Percentiles rank a stretch among this genome's conserved stretches.
Conservation (phyloP, 768 basidiomycete genomes). For the Trametes maxima region DNA sequence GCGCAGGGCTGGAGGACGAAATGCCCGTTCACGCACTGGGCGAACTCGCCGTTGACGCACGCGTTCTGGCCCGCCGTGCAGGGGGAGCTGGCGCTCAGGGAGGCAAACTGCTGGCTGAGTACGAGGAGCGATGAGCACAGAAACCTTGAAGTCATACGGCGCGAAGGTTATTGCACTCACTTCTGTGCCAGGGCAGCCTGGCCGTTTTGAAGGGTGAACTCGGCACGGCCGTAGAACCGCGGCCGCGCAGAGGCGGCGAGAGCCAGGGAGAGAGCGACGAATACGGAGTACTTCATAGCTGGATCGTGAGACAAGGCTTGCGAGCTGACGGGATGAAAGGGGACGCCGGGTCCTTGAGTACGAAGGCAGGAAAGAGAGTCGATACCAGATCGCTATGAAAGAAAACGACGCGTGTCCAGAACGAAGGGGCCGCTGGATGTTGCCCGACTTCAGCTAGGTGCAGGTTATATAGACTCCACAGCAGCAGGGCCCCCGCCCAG, state of each 20-base stretch:
- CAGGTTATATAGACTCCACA: not conserved
- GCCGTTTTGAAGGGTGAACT: slow-evolving; percentile 29
- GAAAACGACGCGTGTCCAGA: not conserved
- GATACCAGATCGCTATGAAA: slow-evolving; percentile 16
- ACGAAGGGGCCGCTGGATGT: not conserved
- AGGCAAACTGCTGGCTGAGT: slow-evolving; percentile 43
- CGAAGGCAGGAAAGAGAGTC: not conserved
- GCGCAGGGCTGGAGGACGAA: slow-evolving; percentile 33
- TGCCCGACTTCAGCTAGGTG: not conserved
- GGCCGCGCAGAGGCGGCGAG: slow-evolving; percentile 32
- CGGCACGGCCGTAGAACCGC: slow-evolving; percentile 15
- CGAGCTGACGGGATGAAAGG: not conserved
- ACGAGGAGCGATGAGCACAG: not conserved
- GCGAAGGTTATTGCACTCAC: slow-evolving; percentile 15
- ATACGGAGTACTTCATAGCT: slow-evolving; percentile 41
- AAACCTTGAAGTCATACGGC: not conserved
- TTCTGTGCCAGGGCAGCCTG: slow-evolving; percentile 32
- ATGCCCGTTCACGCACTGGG: slow-evolving; percentile 53
- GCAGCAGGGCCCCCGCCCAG: too few relatives aligned
- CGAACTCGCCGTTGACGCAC: slow-evolving; percentile 52
- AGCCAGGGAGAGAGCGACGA: slow-evolving; percentile 35
- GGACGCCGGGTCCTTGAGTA: slow-evolving; percentile 10
- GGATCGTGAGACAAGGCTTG: not conserved
- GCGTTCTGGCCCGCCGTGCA: slow-evolving; percentile 49
- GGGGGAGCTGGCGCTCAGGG: slow-evolving; percentile 44